phyloP scores from a whole-genome alignment of 2,329 filamentous ascomycete genomes.

The Gyromitra esculenta region DNA sequence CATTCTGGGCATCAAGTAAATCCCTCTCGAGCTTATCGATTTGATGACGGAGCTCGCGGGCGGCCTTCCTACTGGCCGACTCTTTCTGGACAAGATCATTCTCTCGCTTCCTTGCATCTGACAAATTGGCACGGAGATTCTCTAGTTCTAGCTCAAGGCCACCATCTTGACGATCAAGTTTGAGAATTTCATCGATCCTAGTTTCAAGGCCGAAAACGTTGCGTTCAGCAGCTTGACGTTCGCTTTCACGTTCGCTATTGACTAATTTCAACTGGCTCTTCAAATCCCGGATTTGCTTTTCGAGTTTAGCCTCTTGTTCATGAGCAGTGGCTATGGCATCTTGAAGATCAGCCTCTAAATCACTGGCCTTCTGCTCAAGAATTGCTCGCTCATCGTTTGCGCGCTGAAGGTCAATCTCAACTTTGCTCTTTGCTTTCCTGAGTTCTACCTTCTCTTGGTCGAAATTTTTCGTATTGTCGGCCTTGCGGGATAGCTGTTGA shows the following conservation, averaged over 20 bases:
- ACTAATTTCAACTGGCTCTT: slow-evolving; percentile 63
- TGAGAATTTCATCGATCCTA: slow-evolving; percentile 68
- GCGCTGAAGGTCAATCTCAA: slow-evolving; percentile 73
- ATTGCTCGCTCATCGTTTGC: slow-evolving; percentile 72
- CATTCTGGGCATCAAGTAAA: slow-evolving; percentile 70
- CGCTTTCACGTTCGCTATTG: slow-evolving; percentile 65
- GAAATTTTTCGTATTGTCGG: slow-evolving; percentile 68
- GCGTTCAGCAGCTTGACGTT: slow-evolving; percentile 69
- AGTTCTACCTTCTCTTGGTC: slow-evolving; percentile 76
- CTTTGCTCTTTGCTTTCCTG: slow-evolving; percentile 72
- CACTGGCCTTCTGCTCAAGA: slow-evolving; percentile 68
- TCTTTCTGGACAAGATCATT: slow-evolving; percentile 73
- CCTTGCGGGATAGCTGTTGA: slow-evolving; percentile 66
- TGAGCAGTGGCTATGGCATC: slow-evolving; percentile 73
- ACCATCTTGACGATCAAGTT: slow-evolving; percentile 58
- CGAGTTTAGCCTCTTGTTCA: slow-evolving; percentile 72
- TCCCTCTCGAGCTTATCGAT: slow-evolving; percentile 74
- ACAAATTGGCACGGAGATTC: slow-evolving; percentile 71
- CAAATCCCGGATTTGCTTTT: slow-evolving; percentile 67
- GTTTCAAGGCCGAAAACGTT: slow-evolving; percentile 74
- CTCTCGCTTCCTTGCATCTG: slow-evolving; percentile 73
- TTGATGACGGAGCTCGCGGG: slow-evolving; percentile 72
- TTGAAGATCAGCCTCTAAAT: slow-evolving; percentile 72
- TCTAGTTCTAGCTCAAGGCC: slow-evolving; percentile 68
- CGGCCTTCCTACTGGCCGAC: slow-evolving; percentile 69